Base-by-base conservation (phyloP, 352 stramenopile genomes). In the Globisporangium barbulae region DNA sequence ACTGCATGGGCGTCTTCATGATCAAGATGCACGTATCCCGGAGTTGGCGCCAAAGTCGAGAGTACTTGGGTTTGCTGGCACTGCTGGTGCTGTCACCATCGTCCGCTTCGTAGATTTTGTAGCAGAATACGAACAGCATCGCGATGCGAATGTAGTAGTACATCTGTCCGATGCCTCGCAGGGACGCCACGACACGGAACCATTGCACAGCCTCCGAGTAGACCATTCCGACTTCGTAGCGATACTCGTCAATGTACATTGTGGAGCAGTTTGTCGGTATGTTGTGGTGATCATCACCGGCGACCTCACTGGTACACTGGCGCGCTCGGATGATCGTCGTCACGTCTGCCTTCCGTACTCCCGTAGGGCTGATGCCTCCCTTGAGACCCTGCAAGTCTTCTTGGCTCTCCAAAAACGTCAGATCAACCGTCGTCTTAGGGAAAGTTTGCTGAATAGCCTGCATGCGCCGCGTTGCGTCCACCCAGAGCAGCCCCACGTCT, bases 151-250 rank as follows among this genome's bases (percentile, higher is more conserved):
- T 13, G 17, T 58, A 53, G 37, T 59, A 55, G 56, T 72, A 69
- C 12, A 30, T 28, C 41, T 72, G 66, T 2, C 53, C 66, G 39
- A 70, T 25, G 30, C 13, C 58, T 22, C 76, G 63, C 0, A 84
- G 57, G 1, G 31, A 30, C 15, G 67, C 63, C 0, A 83, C 65
- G 2, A 78, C 31, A 21, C 42, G 22, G 62, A 70, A 79, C 74
- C 71, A 82, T 25, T 72, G 49, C 2, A 33, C 22, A 3, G 30
- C 49, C 2, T 57, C 48, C 48, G 2, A 69, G 41, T 28, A 69
- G 58, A 57, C 76, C 62, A 61, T 48, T 6, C 49, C 59, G n/a
- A 56, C 37, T 41, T 66, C 55, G 37, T 72, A 72, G 15, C 67
- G 67, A 31, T 65, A 59, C 35, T 72, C 67, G 55, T 70, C 62